Evolutionary conservation across 169 alveolate genomes (phyloP), one percentile per base, ranked within the genome.

Genomic region (Babesia ovata): DNA sequence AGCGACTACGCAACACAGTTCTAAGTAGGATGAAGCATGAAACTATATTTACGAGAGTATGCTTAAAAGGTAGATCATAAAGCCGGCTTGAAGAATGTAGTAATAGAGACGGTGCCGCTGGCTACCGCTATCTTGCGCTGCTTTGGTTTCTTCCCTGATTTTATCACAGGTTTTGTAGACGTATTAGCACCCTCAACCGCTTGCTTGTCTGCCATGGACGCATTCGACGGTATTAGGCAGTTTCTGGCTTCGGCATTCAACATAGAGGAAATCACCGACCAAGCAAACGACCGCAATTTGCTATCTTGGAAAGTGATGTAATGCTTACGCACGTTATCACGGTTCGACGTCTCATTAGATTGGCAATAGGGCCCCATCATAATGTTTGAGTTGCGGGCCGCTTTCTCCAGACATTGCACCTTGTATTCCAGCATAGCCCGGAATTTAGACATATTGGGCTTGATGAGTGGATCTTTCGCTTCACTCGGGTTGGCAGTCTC

Each of bases 391-490:
- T 29, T 46, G 13, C 39, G 24, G 36, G 50, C 48, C 28, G 24
- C n/a, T 42, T 81, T 61, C 63, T 50, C 75, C 79, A 81, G 33
- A 16, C 21, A 22, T 13, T 57, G 62, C 17, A 81, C 85, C 73
- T 81, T 81, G 65, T 69, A 60, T 16, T 59, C 71, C 9, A 81
- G 75, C 78, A 81, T 50, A 14, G 65, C 63, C n/a, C 42, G 49
- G 46, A 81, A 46, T 36, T 53, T 71, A 29, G 29, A 22, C n/a
- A 48, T 21, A 48, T 81, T 72, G 4, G 88, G 88, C 36, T 70
- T 73, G 9, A 72, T 33, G n/a, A 70, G 79, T 0, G 12, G 36
- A n/a, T 72, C 88, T 28, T 72, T 60, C 11, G 57, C 39, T 14
- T 60, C 88, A 21, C 9, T 48, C n/a, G 77, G 28, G 33, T 72